Evolutionary conservation across 768 basidiomycete species (phyloP).

Genomic region (Amanita subjunquillea): DNA sequence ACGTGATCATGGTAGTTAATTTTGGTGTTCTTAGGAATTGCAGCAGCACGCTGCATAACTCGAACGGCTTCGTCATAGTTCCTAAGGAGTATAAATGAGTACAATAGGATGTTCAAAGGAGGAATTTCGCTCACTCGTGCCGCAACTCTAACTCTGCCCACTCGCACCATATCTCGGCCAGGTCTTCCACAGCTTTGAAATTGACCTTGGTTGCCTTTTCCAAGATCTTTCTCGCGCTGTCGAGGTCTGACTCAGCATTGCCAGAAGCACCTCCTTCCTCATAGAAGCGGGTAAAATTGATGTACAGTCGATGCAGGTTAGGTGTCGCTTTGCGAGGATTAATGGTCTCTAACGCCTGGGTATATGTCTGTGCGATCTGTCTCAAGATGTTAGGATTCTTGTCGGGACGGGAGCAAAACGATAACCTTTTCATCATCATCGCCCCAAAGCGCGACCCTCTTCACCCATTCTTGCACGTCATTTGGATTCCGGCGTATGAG

Average conservation of each 20-base stretch:
- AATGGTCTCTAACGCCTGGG: conserved; percentile 79
- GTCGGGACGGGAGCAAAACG: not conserved
- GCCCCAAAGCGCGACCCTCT: conserved; percentile 87
- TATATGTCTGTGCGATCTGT: conserved; percentile 90
- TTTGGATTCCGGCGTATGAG: conserved; percentile 88
- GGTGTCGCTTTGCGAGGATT: conserved; percentile 84
- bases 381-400: not conserved
- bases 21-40: conserved; percentile 81
- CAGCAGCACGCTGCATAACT: conserved; percentile 95
- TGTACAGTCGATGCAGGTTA: conserved; percentile 80
- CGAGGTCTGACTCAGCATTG: conserved; percentile 72
- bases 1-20: conserved; percentile 96
- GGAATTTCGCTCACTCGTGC: conserved; percentile 61
- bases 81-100: conserved; percentile 27
- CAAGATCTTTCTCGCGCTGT: conserved; percentile 82
- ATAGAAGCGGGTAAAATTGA: conserved; percentile 96
- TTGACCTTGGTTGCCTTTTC: conserved; percentile 89
- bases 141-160: conserved; percentile 98
- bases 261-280: conserved; percentile 86
- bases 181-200: conserved; percentile 92
- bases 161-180: conserved; percentile 98
- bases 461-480: conserved; percentile 99
- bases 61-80: conserved; percentile 94
- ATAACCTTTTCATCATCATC: conserved; percentile 86
- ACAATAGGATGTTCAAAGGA: not conserved